Evolutionary conservation across 495 filamentous ascomycete species (phyloP).

Genomic region (Tuber microsphaerosporum): DNA sequence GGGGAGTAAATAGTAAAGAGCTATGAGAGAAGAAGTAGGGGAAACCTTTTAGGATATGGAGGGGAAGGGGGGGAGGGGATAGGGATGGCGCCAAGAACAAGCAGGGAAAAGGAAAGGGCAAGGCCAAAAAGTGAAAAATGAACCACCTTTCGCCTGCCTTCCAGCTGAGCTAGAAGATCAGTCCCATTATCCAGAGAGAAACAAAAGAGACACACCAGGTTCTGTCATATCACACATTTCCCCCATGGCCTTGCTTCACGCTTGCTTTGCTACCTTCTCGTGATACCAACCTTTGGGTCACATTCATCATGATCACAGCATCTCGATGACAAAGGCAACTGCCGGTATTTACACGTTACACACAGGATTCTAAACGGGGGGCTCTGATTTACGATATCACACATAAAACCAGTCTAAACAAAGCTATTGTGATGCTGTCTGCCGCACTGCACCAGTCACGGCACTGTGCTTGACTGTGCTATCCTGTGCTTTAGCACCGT

Average conservation of each 20-base stretch:
- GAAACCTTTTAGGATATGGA: conserved; percentile 15
- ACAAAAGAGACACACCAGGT: neutral
- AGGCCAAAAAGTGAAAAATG: neutral
- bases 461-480: neutral
- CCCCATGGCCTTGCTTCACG: neutral
- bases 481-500: neutral
- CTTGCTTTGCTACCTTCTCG: neutral
- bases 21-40: conserved; percentile 23
- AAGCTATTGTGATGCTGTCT: neutral
- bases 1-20: neutral
- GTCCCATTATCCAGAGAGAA: neutral
- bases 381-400: neutral
- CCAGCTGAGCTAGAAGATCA: neutral
- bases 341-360: neutral
- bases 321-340: neutral
- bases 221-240: neutral
- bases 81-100: conserved; percentile 21
- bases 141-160: neutral
- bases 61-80: conserved; percentile 32
- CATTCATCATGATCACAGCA: neutral
- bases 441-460: neutral
- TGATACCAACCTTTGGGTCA: neutral
- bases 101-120: neutral
- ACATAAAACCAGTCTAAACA: neutral
- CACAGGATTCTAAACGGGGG: neutral